Conservation (phyloP, 2,329 filamentous ascomycete species). For the Cordyceps fumosorosea region DNA sequence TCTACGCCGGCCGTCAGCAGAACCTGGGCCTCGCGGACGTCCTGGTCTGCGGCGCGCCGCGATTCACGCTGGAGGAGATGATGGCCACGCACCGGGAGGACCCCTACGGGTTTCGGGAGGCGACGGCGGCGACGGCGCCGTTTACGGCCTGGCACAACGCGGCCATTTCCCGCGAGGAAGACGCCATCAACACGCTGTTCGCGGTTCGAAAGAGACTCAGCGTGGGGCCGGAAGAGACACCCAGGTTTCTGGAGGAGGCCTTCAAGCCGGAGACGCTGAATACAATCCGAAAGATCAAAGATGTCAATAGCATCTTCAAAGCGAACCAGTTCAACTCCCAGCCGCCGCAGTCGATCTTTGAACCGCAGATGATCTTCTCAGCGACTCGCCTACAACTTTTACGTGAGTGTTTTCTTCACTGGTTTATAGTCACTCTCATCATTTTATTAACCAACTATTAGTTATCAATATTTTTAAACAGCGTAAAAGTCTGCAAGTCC, state of each 20-base stretch:
- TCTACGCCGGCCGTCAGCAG: conserved; percentile 15
- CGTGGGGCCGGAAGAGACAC: background rate
- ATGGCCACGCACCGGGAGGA: conserved; percentile 7
- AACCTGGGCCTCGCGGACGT: conserved; percentile 18
- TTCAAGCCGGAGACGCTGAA: background rate
- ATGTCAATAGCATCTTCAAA: conserved; percentile 13
- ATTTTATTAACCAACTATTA: conserved; percentile 11
- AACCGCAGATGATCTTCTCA: conserved; percentile 14
- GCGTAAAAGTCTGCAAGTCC: conserved; percentile 16
- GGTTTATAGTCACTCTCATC: too few relatives aligned
- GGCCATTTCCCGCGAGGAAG: conserved; percentile 14
- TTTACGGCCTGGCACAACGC: conserved; percentile 14
- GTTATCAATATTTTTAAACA: conserved; percentile 20
- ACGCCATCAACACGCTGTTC: conserved; percentile 1
- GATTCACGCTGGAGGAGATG: conserved; percentile 20
- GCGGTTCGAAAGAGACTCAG: background rate
- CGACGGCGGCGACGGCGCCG: background rate
- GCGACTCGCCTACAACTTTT: conserved; percentile 12
- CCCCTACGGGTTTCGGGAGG: conserved; percentile 1
- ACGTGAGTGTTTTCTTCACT: conserved; percentile 15
- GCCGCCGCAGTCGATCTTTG: conserved; percentile 4
- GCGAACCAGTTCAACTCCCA: conserved; percentile 16
- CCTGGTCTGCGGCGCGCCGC: conserved; percentile 22
- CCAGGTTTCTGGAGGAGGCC: background rate
- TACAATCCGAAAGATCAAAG: background rate